Percentiles rank a stretch among this genome's conserved stretches.
phyloP scores from a whole-genome alignment of 768 basidiomycete genomes.

The Suillus placidus region DNA sequence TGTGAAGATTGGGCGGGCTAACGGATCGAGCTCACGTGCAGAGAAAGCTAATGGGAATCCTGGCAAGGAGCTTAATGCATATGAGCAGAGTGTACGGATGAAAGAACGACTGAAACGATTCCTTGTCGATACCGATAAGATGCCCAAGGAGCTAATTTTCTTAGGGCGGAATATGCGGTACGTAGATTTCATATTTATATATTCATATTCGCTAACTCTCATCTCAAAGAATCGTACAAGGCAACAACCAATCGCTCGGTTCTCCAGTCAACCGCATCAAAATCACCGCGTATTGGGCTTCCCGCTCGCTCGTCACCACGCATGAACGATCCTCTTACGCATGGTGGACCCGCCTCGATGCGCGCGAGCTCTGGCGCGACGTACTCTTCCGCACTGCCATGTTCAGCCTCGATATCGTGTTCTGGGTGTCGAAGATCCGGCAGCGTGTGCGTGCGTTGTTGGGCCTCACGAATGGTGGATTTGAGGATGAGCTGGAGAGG shows the following conservation, averaged over 20 bases:
- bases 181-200: constrained; percentile 9
- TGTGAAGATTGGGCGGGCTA: constrained; percentile 40
- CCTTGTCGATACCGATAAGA: constrained; percentile 71
- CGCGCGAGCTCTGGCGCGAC: constrained; percentile 59
- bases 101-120: constrained; percentile 69
- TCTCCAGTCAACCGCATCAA: constrained; percentile 91
- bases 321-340: constrained; percentile 33
- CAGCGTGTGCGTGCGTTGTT: constrained; percentile 49
- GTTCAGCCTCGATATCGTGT: constrained; percentile 69
- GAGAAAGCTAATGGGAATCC: constrained; percentile 11
- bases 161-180: constrained; percentile 77
- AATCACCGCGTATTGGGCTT: constrained; percentile 84
- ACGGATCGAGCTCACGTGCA: not conserved
- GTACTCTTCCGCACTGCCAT: constrained; percentile 66
- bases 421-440: constrained; percentile 61
- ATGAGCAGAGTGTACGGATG: constrained; percentile 69
- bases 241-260: constrained; percentile 82
- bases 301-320: constrained; percentile 58
- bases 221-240: constrained; percentile 31
- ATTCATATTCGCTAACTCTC: not conserved
- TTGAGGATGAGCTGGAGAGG: constrained; percentile 83
- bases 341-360: not conserved
- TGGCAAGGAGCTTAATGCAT: constrained; percentile 50
- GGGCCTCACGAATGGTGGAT: constrained; percentile 49
- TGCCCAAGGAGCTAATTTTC: constrained; percentile 79